Evolutionary conservation across 2,329 filamentous ascomycete species (phyloP).

Genomic region (Neospermospora avenae): DNA sequence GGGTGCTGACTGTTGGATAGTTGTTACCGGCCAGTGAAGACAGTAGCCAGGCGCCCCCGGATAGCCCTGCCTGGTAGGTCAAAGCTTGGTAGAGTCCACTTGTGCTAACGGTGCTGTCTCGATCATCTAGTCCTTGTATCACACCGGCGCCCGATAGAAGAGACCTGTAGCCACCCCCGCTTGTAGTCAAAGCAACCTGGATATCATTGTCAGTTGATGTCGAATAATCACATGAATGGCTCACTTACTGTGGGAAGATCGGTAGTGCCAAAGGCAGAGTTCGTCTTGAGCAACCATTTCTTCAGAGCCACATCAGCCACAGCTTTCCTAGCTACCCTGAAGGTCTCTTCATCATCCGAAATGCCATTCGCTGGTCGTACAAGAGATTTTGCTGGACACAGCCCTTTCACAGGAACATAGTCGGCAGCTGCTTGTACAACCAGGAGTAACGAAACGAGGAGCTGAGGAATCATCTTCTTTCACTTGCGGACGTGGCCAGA

Average conservation of each 20-base stretch:
- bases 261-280: constrained; percentile 35
- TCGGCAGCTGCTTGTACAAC: constrained; percentile 6
- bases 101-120: constrained; percentile 40
- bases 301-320: constrained; percentile 39
- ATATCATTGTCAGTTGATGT: background rate
- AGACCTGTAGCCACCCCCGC: constrained; percentile 43
- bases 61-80: constrained; percentile 45
- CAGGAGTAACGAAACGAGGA: constrained; percentile 15
- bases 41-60: constrained; percentile 46
- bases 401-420: constrained; percentile 37
- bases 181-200: constrained; percentile 40
- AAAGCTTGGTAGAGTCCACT: constrained; percentile 44
- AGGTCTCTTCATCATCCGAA: constrained; percentile 38
- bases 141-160: constrained; percentile 38
- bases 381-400: constrained; percentile 40
- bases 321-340: constrained; percentile 38
- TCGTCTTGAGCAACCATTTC: constrained; percentile 39
- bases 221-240: background rate
- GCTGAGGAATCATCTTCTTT: constrained; percentile 14
- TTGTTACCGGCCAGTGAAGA: constrained; percentile 45
- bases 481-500: background rate
- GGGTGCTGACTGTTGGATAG: constrained; percentile 42
- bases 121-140: constrained; percentile 42
- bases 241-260: constrained; percentile 37
- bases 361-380: constrained; percentile 39